Base-by-base conservation (phyloP, 805 yeast genomes). In the Candida montana region DNA sequence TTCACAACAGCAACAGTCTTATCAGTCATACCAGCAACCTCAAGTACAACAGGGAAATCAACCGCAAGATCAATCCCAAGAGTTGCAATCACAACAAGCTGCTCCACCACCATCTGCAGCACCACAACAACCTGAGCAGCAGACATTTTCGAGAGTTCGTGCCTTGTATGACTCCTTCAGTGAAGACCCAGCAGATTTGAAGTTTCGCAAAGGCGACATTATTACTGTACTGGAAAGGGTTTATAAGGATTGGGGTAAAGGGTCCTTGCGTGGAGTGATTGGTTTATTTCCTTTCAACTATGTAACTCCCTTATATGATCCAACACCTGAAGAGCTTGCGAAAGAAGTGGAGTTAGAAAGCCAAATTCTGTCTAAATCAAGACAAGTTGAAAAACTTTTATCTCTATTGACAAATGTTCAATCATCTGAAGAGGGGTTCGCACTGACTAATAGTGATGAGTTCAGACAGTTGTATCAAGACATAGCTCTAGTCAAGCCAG, bases 171-270 rank as follows among this genome's bases (percentile, higher is more conserved):
- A 89, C 57, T 69, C 90, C 30, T 67, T 74, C 4, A 77, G 95
- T 2, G 70, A 75, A 33, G 97, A 89, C 54, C 82, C 82, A 3
- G 96, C 90, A 47, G 97, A 93, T 50, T 71, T 91, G 33, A 80
- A 95, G 2, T 91, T 93, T 64, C 70, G 79, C 37, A 81, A 81
- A 54, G 97, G 96, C 31, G 98, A 91, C 57, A 69, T 87, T 12
- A 90, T 91, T 37, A 81, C 83, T 1, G 95, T 93, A 1, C 69
- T 90, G 28, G 98, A 90, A 53, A 73, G 83, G 13, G 95, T 85
- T 6, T 90, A 89, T 59, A 73, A 86, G 47, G 98, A 91, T 57
- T 91, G 99, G 99, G 86, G 96, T 83, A 74, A 87, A 50, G 99
- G 99, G 13, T 77, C 91, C 6, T 64, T 91, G 39, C 72, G 75